Evolutionary conservation across 1,284 basidiomycete genomes (phyloP).

Genomic region (Inonotus hispidus): DNA sequence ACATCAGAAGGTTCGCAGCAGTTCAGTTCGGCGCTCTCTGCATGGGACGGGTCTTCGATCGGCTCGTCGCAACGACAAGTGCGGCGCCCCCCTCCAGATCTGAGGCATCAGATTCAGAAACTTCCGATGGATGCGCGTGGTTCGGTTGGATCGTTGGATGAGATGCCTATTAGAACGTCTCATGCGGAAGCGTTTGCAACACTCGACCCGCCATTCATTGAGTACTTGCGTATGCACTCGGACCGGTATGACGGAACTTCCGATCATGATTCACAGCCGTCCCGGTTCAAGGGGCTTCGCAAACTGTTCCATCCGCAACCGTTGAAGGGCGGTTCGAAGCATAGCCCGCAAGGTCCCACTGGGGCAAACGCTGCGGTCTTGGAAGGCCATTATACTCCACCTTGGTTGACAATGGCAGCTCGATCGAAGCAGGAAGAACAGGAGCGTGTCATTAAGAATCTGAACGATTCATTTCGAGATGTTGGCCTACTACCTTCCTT

Average conservation of each 20-base stretch:
- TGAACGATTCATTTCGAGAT: conserved; percentile 71
- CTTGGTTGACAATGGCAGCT: conserved; percentile 62
- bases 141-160: conserved; percentile 23
- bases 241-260: conserved; percentile 22
- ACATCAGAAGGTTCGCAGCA: conserved; percentile 16
- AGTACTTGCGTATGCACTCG: conserved; percentile 38
- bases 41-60: conserved; percentile 17
- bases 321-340: conserved; percentile 8
- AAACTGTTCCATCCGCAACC: conserved; percentile 16
- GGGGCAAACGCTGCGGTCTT: conserved; percentile 26
- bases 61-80: conserved; percentile 15
- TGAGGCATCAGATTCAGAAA: conserved; percentile 5
- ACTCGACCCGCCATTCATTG: conserved; percentile 55
- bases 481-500: conserved; percentile 66
- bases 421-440: conserved; percentile 60
- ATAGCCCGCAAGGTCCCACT: neutral
- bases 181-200: conserved; percentile 70
- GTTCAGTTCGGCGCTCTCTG: conserved; percentile 16
- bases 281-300: conserved; percentile 15
- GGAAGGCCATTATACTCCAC: conserved; percentile 47
- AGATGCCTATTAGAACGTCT: conserved; percentile 48
- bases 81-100: conserved; percentile 1
- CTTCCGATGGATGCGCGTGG: conserved; percentile 3
- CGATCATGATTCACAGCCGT: conserved; percentile 23
- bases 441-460: conserved; percentile 58